Evolutionary conservation across 768 basidiomycete genomes (phyloP).

Genomic region (Pleurotus eryngii): DNA sequence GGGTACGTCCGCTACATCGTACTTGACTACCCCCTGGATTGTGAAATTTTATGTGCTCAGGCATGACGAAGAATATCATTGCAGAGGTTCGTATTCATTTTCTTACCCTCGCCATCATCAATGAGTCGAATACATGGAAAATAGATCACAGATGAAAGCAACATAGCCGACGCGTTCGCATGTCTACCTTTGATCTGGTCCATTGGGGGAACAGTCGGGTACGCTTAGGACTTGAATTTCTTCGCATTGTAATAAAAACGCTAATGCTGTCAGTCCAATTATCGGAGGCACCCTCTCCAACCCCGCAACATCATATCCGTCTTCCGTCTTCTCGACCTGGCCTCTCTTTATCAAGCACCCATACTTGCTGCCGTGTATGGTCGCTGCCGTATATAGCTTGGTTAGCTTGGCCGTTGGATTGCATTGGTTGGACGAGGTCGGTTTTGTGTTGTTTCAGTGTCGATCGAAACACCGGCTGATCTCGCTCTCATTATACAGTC

Average conservation of each 20-base stretch:
- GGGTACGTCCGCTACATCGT: constrained; percentile 15
- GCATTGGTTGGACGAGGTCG: constrained; percentile 26
- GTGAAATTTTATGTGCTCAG: neutral
- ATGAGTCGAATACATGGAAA: neutral
- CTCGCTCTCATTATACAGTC: too few relatives aligned
- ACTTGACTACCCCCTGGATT: neutral
- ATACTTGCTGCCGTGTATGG: constrained; percentile 34
- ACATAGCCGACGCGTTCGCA: constrained; percentile 21
- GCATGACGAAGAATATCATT: constrained; percentile 20
- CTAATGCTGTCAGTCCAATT: constrained; percentile 15
- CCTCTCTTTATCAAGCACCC: constrained; percentile 23
- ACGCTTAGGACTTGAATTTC: constrained; percentile 22
- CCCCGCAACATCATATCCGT: constrained; percentile 21
- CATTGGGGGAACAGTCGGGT: constrained; percentile 11
- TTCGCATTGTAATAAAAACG: neutral
- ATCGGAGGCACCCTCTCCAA: constrained; percentile 31
- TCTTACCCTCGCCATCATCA: neutral
- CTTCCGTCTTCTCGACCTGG: constrained; percentile 15
- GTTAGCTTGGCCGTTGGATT: constrained; percentile 18
- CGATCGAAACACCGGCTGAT: too few relatives aligned
- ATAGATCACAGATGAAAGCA: constrained; percentile 17
- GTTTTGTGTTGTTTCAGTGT: constrained; percentile 19
- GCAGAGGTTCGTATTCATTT: constrained; percentile 13
- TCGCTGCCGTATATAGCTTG: constrained; percentile 20
- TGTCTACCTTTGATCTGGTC: constrained; percentile 22